Conservation (phyloP, 116 monocot species). For the Dioscorea cayenensis region DNA sequence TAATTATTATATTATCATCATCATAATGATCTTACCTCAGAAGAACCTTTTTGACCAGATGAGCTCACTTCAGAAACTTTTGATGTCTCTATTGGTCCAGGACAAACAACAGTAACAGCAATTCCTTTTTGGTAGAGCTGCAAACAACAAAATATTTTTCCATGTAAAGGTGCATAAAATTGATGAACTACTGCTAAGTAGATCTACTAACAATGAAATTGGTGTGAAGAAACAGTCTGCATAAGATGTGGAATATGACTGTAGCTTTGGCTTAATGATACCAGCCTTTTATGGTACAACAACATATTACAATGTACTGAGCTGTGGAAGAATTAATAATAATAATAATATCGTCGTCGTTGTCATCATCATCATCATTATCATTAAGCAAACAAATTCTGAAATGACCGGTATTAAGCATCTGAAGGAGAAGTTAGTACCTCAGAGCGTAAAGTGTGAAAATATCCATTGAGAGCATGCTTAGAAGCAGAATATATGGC, state of each 20-base stretch:
- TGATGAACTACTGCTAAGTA: background rate
- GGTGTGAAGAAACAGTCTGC: background rate
- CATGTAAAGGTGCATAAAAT: background rate
- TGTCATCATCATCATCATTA: too few species aligned
- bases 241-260: too few species aligned
- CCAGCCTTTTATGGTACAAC: too few species aligned
- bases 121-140: constrained; percentile 88
- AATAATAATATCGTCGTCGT: too few species aligned
- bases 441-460: constrained; percentile 91
- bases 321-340: too few species aligned
- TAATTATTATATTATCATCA: too few species aligned
- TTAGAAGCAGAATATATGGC: constrained; percentile 94
- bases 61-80: constrained; percentile 34
- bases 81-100: constrained; percentile 80
- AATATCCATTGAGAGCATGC: constrained; percentile 95
- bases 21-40: constrained; percentile 40
- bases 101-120: constrained; percentile 89
- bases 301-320: too few species aligned
- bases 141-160: background rate
- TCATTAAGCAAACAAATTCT: too few species aligned
- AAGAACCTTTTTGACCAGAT: constrained; percentile 17
- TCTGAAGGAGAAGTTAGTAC: constrained; percentile 24
- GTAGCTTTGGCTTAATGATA: too few species aligned
- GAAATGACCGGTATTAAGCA: too few species aligned
- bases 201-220: background rate